Evolutionary conservation across 2,329 filamentous ascomycete species (phyloP), one percentile per base, ranked within the genome.

Genomic region (Lasiodiplodia hormozganensis): DNA sequence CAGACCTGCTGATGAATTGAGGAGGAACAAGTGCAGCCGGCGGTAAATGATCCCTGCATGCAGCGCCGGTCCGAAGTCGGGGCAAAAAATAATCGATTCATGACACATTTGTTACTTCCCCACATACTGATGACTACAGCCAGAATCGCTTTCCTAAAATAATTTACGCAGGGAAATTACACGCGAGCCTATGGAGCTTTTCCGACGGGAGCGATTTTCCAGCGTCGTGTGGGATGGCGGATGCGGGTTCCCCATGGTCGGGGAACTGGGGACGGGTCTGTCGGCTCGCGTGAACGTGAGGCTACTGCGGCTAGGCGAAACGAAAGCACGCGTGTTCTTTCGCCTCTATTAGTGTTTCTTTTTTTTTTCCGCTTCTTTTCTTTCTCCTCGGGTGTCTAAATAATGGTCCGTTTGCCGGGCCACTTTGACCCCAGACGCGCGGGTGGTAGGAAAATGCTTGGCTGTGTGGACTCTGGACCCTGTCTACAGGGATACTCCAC

Each of bases 1-100:
- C 58, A 49, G 28, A 51, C 58, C 31, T 49, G 58, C 58, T 51
- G 58, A 62, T 62, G 58, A 62, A 49, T 62, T 49, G 34, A 47
- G 8, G 43, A 47, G 52, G 52, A 10, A 36, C 52, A 12, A 31
- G 52, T 28, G 25, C 23, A 16, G 23, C 23, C 52, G 52, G 52
- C 52, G 52, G 52, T 16, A 53, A 53, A 28, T 16, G 52, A 18
- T 18, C 52, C 52, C 18, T 56, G 52, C 52, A n/a, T 31, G 28
- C 43, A 21, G n/a, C 43, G 28, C 25, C 52, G 52, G 52, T 56
- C 52, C 52, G 52, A 56, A 56, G 52, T 56, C 54, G 54, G 54
- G 54, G 54, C n/a, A 40, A 40, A 40, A 56, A 58, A 58, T 21
- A n/a, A 47, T 47, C n/a, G 43, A 21, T 11, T 6, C 43, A 47